Conservation (phyloP, 2,329 filamentous ascomycete species). For the Metarhizium rileyi region DNA sequence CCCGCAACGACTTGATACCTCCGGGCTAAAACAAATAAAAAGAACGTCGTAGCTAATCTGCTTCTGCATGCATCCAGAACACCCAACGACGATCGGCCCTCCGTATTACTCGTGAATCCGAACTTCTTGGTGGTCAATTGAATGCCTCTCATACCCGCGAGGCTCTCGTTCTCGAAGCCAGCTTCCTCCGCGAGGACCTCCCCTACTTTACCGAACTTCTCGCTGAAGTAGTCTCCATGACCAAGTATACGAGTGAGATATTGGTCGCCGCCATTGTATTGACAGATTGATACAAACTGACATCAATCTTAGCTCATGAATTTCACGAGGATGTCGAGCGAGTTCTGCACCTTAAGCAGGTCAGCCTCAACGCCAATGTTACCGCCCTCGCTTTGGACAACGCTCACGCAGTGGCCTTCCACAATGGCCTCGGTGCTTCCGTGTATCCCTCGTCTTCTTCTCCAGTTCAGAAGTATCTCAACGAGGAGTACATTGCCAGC, state of each 20-base stretch:
- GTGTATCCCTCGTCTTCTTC: slow-evolving; percentile 63
- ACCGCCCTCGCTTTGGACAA: slow-evolving; percentile 69
- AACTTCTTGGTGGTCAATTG: slow-evolving; percentile 89
- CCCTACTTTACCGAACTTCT: slow-evolving; percentile 97
- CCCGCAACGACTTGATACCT: slow-evolving; percentile 5
- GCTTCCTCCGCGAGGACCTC: slow-evolving; percentile 89
- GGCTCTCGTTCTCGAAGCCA: slow-evolving; percentile 83
- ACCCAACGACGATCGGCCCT: slow-evolving; percentile 82
- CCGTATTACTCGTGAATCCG: slow-evolving; percentile 87
- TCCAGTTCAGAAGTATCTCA: slow-evolving; percentile 71
- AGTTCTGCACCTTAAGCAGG: slow-evolving; percentile 68
- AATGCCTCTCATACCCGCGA: slow-evolving; percentile 83
- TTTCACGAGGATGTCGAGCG: slow-evolving; percentile 80
- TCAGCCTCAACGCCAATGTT: slow-evolving; percentile 54
- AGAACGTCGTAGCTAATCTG: slow-evolving; percentile 36
- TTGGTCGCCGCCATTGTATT: slow-evolving; percentile 9
- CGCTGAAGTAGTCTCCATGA: slow-evolving; percentile 79
- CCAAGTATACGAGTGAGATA: slow-evolving; percentile 67
- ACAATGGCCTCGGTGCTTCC: slow-evolving; percentile 78
- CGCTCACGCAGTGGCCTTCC: slow-evolving; percentile 81
- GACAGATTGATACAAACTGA: neutral
- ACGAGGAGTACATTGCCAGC: slow-evolving; percentile 60
- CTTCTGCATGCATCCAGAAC: slow-evolving; percentile 44
- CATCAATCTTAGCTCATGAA: slow-evolving; percentile 58
- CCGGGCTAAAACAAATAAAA: slow-evolving; percentile 7